A percentile compares a stretch with the other conserved stretches of the same genome.
Conservation (phyloP, 2,329 filamentous ascomycete genomes). For the Sclerotinia sclerotiorum region DNA sequence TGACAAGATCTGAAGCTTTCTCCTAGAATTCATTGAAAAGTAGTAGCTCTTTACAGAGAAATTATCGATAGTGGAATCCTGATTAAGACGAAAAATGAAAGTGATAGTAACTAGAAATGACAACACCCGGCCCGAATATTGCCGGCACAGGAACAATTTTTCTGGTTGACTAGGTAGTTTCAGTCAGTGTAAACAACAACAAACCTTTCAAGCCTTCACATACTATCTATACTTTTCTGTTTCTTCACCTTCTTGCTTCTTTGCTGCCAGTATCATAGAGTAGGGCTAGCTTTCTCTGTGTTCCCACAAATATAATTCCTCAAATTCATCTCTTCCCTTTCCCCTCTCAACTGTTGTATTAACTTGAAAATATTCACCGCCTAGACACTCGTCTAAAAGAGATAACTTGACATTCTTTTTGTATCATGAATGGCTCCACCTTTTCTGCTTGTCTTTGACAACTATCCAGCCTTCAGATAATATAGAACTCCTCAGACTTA, state of each 20-base stretch:
- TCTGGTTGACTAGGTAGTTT: neutral
- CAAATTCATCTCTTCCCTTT: neutral
- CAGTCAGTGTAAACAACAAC: neutral
- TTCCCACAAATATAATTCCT: neutral
- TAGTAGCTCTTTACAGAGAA: neutral
- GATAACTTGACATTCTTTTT: neutral
- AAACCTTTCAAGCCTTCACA: neutral
- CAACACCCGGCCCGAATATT: neutral
- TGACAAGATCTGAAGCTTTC: neutral
- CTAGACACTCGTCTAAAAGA: neutral
- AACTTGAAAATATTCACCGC: slow-evolving; percentile 8
- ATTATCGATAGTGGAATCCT: neutral
- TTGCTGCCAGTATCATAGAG: neutral
- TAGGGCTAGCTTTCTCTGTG: neutral
- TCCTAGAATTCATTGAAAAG: neutral
- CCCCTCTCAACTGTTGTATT: neutral
- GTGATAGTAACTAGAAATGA: slow-evolving; percentile 9
- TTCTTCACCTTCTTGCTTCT: neutral
- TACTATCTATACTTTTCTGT: neutral
- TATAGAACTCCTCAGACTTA: neutral
- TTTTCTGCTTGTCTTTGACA: neutral
- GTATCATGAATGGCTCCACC: neutral
- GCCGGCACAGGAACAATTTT: neutral
- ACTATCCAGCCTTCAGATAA: neutral
- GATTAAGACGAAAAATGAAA: neutral